A percentile compares a stretch with the other conserved stretches of the same genome.
phyloP scores from a whole-genome alignment of 768 basidiomycete genomes.

The Phlegmacium glaucopus region DNA sequence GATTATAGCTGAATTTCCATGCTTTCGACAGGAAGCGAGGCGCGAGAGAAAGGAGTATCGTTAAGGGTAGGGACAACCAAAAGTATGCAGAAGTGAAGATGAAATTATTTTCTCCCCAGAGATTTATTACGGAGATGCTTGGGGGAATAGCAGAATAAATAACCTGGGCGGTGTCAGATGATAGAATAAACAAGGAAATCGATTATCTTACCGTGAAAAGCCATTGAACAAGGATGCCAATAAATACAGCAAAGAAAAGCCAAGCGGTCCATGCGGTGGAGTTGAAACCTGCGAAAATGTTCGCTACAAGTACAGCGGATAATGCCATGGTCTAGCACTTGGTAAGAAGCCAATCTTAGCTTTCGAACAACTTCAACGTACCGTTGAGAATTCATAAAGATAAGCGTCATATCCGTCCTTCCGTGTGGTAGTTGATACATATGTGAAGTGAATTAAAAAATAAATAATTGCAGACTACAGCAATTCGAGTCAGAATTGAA shows the following conservation, averaged over 20 bases:
- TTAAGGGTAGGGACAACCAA: constrained; percentile 79
- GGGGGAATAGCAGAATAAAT: constrained; percentile 81
- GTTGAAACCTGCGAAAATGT: constrained; percentile 86
- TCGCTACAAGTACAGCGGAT: constrained; percentile 68
- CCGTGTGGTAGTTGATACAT: constrained; percentile 67
- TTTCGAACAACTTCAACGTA: constrained; percentile 29
- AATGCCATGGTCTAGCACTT: constrained; percentile 72
- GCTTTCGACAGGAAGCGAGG: constrained; percentile 78
- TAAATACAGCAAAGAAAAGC: constrained; percentile 76
- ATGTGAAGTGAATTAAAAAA: constrained; percentile 82
- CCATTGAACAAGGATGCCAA: constrained; percentile 81
- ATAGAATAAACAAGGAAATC: not conserved
- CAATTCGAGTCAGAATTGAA: not conserved
- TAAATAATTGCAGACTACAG: constrained; percentile 79
- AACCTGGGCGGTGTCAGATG: constrained; percentile 38
- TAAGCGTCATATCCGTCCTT: constrained; percentile 74
- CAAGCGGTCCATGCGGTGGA: constrained; percentile 86
- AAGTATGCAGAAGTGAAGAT: constrained; percentile 84
- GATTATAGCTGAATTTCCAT: constrained; percentile 63
- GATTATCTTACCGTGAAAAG: constrained; percentile 57
- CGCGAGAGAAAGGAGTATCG: constrained; percentile 64
- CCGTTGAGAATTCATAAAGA: constrained; percentile 83
- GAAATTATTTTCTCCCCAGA: constrained; percentile 72
- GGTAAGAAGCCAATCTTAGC: not conserved
- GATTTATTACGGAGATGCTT: constrained; percentile 57